Evolutionary conservation across 805 yeast genomes (phyloP).

Genomic region (Limtongozyma cylindracea): DNA sequence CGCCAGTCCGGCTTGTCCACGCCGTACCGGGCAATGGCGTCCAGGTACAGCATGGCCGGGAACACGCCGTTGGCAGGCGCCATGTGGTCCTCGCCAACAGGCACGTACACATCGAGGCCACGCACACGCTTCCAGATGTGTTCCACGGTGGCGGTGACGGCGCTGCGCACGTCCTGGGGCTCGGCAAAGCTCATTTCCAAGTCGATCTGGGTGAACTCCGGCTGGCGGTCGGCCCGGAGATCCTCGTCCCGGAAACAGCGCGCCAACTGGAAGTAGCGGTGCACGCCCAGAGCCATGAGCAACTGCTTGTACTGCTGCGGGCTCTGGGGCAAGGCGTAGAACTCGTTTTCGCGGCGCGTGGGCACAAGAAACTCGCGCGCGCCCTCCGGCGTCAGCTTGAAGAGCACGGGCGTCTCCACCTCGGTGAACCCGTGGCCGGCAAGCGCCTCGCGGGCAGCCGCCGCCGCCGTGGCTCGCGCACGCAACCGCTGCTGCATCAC

Average conservation of each 20-base stretch:
- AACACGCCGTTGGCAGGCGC: conserved; percentile 1
- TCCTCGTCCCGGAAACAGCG: conserved; percentile 94
- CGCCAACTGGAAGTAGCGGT: conserved; percentile 74
- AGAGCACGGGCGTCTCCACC: conserved; percentile 77
- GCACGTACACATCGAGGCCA: conserved; percentile 8
- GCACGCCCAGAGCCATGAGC: conserved; percentile 81
- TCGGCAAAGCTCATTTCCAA: conserved; percentile 77
- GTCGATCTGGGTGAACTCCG: conserved; percentile 95
- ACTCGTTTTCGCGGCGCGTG: conserved; percentile 30
- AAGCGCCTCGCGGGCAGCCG: conserved; percentile 15
- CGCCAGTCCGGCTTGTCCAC: conserved; percentile 90
- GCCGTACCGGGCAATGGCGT: conserved; percentile 56
- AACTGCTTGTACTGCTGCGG: conserved; percentile 96
- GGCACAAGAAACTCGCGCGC: conserved; percentile 93
- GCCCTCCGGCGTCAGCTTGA: conserved; percentile 95
- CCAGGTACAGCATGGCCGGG: conserved; percentile 28
- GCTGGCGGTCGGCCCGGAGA: conserved; percentile 83
- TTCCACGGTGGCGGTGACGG: conserved; percentile 30
- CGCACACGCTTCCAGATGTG: conserved; percentile 25
- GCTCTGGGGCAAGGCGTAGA: conserved; percentile 89
- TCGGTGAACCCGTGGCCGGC: conserved; percentile 32
- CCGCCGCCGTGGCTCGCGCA: conserved; percentile 28
- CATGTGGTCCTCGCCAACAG: too few relatives aligned
- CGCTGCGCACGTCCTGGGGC: conserved; percentile 33
- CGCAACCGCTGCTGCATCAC: conserved; percentile 28